Evolutionary conservation across 176 grass and related monocot species (phyloP).

Genomic region (Oryza coarctata): DNA sequence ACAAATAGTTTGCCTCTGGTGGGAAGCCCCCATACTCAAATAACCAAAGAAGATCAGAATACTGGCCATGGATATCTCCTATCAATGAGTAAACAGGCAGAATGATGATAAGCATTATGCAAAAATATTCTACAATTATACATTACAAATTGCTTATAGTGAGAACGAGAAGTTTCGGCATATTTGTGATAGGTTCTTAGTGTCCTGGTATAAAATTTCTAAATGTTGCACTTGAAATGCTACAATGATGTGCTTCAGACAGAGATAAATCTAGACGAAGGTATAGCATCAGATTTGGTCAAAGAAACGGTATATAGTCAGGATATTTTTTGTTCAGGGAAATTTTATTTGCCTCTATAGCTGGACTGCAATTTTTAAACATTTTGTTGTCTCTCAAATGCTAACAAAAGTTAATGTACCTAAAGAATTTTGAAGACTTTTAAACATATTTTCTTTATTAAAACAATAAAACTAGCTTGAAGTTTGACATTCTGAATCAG

Average conservation of each 20-base stretch:
- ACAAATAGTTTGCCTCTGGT: constrained; percentile 68
- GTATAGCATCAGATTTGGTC: neutral
- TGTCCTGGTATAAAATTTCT: neutral
- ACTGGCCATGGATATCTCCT: constrained; percentile 79
- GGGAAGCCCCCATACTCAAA: constrained; percentile 75
- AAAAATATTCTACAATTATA: neutral
- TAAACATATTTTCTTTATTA: neutral
- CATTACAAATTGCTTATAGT: neutral
- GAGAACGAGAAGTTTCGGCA: neutral
- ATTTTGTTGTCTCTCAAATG: neutral
- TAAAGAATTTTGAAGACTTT: neutral
- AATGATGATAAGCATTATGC: neutral
- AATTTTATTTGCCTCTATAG: neutral
- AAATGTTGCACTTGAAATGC: neutral
- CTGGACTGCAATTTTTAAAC: neutral
- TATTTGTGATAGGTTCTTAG: constrained; percentile 4
- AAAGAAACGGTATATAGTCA: no score
- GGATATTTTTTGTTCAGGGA: no score
- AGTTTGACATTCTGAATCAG: constrained; percentile 1
- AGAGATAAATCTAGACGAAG: neutral
- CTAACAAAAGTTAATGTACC: neutral
- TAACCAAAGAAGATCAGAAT: constrained; percentile 71
- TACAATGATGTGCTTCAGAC: neutral
- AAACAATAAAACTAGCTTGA: neutral
- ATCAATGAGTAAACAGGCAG: constrained; percentile 15